phyloP scores from a whole-genome alignment of 805 yeast species.

The Saturnispora zaruensis region DNA sequence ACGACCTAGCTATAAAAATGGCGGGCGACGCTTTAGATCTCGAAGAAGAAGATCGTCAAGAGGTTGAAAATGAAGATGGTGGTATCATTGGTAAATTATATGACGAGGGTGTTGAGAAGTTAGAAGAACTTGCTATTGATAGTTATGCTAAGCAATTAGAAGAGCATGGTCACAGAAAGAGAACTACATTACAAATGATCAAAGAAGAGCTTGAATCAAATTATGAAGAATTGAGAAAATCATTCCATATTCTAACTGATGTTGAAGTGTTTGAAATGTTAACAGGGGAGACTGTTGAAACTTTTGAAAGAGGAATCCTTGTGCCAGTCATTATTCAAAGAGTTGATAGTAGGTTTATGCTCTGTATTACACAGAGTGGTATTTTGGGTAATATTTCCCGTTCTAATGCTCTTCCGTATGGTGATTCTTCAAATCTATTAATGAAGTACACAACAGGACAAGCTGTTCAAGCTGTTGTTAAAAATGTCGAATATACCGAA shows the following conservation, averaged over 20 bases:
- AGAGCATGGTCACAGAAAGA: conserved; percentile 63
- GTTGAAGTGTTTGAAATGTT: conserved; percentile 78
- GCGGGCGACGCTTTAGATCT: conserved; percentile 96
- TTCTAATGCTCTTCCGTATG: conserved; percentile 34
- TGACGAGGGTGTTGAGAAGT: conserved; percentile 61
- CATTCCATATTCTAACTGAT: conserved; percentile 55
- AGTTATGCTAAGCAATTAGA: conserved; percentile 89
- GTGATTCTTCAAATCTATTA: conserved; percentile 35
- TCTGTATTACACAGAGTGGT: conserved; percentile 47
- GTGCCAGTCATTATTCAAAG: conserved; percentile 68
- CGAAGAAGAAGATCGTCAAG: conserved; percentile 76
- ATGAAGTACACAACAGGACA: conserved; percentile 52
- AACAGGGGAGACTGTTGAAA: conserved; percentile 74
- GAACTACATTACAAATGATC: conserved; percentile 75
- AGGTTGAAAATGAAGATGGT: conserved; percentile 70
- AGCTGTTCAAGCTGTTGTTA: conserved; percentile 77
- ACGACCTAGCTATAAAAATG: conserved; percentile 91
- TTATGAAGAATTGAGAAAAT: conserved; percentile 75
- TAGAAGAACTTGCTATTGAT: conserved; percentile 80
- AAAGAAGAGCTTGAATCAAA: conserved; percentile 81
- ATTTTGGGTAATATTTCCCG: conserved; percentile 33
- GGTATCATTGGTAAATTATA: conserved; percentile 70
- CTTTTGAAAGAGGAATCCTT: conserved; percentile 59
- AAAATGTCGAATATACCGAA: conserved; percentile 60
- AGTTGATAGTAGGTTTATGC: conserved; percentile 38